Conservation (phyloP, 495 filamentous ascomycete genomes). For the Penicillium goetzii region DNA sequence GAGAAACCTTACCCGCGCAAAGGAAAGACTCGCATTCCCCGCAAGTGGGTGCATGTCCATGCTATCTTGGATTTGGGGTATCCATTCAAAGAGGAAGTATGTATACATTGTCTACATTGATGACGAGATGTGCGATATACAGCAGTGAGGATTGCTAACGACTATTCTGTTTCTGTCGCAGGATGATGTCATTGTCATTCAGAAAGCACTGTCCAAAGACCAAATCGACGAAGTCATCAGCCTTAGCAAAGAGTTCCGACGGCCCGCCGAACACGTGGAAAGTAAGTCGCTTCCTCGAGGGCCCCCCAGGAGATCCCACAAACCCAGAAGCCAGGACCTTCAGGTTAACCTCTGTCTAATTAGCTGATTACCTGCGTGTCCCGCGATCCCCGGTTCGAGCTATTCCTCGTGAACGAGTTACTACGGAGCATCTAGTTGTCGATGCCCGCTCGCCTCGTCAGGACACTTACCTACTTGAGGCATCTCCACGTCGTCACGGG, state of each 20-base stretch:
- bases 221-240: constrained; percentile 88
- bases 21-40: constrained; percentile 85
- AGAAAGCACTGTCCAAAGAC: constrained; percentile 79
- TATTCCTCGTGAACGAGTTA: constrained; percentile 31
- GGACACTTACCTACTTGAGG: constrained; percentile 37
- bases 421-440: constrained; percentile 37
- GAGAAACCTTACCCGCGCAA: constrained; percentile 71
- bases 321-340: no score
- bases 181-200: constrained; percentile 78
- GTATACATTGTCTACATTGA: background rate
- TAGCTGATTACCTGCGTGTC: constrained; percentile 36
- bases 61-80: constrained; percentile 84
- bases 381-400: constrained; percentile 36
- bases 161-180: constrained; percentile 32
- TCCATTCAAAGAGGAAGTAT: constrained; percentile 83
- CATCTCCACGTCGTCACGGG: constrained; percentile 34
- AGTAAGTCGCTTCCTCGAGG: constrained; percentile 31
- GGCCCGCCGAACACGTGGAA: constrained; percentile 30
- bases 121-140: background rate
- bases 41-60: constrained; percentile 70
- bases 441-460: constrained; percentile 33
- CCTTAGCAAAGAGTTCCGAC: constrained; percentile 69
- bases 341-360: background rate
- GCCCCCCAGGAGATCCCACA: background rate
- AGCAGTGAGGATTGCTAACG: background rate